Evolutionary conservation across 352 stramenopile species (phyloP), one percentile per base, ranked within the genome.

Genomic region (Phytophthora fragariae): DNA sequence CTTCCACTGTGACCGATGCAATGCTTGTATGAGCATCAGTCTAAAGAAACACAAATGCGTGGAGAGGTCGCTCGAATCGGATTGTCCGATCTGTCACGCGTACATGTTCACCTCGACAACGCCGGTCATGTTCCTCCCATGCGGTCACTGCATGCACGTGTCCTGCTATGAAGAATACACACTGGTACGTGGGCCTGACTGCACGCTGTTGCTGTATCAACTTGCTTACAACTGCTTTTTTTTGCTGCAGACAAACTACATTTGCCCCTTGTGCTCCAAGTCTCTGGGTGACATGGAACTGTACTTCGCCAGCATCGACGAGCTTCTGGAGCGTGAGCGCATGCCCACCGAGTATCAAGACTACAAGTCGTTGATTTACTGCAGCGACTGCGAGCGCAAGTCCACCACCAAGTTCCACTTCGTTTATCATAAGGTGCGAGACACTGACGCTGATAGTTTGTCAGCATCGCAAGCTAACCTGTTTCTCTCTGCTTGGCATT

Each of bases 1-100:
- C 79, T 97, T 98, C 59, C 98, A 99, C 80, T 99, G 98, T 76
- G 98, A 99, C 85, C 88, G 92, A 0, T 99, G 98, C 83, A 99
- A 99, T 79, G 96, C 97, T 8, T 99, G 98, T 77, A 98, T 99
- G 75, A 98, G 91, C 69, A 89, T 94, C 67, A 95, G 82, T 10
- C 71, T 96, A 27, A 94, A 94, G 70, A 86, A 92, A 53, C 96
- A 99, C 81, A 97, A 97, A 62, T 99, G 97, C 57, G 97, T 98
- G 59, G 94, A 98, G 68, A 93, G 97, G 62, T 96, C 92, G 46
- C 84, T 99, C 29, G 94, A 99, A 78, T 98, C 93, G 1, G 92
- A 98, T 74, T 99, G 97, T 66, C 94, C 96, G 5, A 98, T 99
- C 66, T 99, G 97, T 82, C 90, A 98, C 75, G 85, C 94, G 37